Evolutionary conservation across 257 asterid genomes (phyloP), one percentile per base, ranked within the genome.

Genomic region (Craterostigma plantagineum): DNA sequence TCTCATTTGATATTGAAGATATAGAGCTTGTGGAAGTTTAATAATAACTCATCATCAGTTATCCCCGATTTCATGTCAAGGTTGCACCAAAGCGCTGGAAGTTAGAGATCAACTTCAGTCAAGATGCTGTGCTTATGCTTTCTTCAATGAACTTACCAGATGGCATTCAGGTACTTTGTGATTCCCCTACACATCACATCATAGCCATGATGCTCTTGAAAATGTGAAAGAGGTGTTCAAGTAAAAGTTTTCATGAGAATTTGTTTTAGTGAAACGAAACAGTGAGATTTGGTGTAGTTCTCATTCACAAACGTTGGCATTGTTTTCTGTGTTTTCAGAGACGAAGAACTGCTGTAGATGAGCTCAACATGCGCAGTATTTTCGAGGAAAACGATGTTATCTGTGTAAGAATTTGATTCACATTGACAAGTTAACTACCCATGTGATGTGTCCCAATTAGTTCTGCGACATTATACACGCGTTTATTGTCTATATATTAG

Each of bases 81-180:
- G 91, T 82, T 64, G 92, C 92, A 35, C 86, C 86, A 8, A 87
- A 87, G 72, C 81, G 98, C 38, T 82, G 95, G 98, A 82, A 73
- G 63, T 53, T 82, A 75, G 95, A 82, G 69, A 72, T 87, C 57
- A 82, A 87, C 64, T 79, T 71, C 56, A 74, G 74, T 64, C 95
- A 76, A 69, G 91, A 74, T 58, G 98, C 98, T 0, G 92, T 82
- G 12, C 69, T 87, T 60, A 82, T 82, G 98, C 86, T 82, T 69
- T 87, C 98, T 36, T 82, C 93, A 0, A 79, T 87, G 93, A 79
- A 76, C 67, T 71, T 87, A 47, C 98, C 95, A 9, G 95, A 87
- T 57, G 98, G 98, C 46, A 70, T 87, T 59, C 95, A 87, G 95
- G 98, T 82, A 64, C 56, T 39, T 45, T 9, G 2, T 33, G 42